A percentile compares a stretch with the other conserved stretches of the same genome.
phyloP scores from a whole-genome alignment of 2,329 filamentous ascomycete genomes.

The Xylariales sp. region DNA sequence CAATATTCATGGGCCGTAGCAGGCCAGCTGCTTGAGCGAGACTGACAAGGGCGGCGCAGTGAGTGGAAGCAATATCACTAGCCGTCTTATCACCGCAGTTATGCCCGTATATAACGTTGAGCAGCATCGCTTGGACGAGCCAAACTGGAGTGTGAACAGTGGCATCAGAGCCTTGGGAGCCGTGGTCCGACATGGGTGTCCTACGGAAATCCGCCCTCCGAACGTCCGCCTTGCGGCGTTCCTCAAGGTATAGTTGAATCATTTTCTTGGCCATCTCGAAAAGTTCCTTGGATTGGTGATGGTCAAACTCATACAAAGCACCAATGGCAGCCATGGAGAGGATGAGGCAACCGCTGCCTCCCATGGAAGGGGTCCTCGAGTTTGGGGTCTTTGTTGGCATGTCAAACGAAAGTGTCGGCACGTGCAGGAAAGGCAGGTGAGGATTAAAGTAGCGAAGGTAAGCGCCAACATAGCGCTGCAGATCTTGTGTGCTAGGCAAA shows the following conservation, averaged over 20 bases:
- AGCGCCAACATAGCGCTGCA: conserved; percentile 84
- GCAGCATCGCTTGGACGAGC: conserved; percentile 94
- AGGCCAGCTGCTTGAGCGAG: conserved; percentile 86
- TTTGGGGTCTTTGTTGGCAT: conserved; percentile 64
- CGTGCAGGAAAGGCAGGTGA: conserved; percentile 89
- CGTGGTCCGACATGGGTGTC: conserved; percentile 41
- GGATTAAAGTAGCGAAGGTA: conserved; percentile 93
- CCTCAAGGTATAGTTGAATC: conserved; percentile 89
- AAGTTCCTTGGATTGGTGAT: conserved; percentile 72
- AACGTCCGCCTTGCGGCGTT: conserved; percentile 81
- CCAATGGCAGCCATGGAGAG: conserved; percentile 78
- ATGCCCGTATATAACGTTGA: conserved; percentile 94
- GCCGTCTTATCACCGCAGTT: conserved; percentile 89
- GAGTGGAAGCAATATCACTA: conserved; percentile 87
- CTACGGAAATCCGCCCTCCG: conserved; percentile 56
- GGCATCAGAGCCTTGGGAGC: conserved; percentile 49
- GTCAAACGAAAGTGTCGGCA: conserved; percentile 88
- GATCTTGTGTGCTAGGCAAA: conserved; percentile 76
- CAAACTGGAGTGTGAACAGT: conserved; percentile 78
- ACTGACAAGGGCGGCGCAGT: conserved; percentile 86
- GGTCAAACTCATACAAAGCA: conserved; percentile 78
- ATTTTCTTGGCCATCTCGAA: conserved; percentile 94
- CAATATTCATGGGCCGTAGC: conserved; percentile 39
- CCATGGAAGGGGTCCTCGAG: conserved; percentile 55
- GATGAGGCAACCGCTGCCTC: conserved; percentile 81